phyloP scores from a whole-genome alignment of 2,329 filamentous ascomycete species.

The Claviceps sp. region DNA sequence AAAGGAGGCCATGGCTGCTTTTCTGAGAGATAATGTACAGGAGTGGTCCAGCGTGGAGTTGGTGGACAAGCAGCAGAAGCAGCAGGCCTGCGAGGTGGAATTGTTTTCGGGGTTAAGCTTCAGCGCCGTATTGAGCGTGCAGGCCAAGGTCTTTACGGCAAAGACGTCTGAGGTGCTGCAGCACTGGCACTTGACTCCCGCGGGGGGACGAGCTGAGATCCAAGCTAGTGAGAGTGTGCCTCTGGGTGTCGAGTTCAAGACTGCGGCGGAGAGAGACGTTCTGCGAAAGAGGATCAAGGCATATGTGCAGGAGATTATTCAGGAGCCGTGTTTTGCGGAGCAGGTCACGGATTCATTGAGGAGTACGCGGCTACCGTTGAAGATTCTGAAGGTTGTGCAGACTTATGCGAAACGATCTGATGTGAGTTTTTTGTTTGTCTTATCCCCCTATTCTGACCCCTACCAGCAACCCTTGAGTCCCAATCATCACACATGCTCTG shows the following conservation, averaged over 20 bases:
- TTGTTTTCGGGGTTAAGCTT: conserved; percentile 35
- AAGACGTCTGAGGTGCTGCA: conserved; percentile 32
- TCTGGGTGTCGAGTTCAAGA: conserved; percentile 35
- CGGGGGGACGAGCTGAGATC: conserved; percentile 25
- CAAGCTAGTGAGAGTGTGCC: conserved; percentile 31
- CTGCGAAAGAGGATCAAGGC: conserved; percentile 32
- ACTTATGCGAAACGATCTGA: conserved; percentile 31
- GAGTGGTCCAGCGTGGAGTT: conserved; percentile 29
- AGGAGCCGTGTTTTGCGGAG: conserved; percentile 34
- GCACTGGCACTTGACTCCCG: conserved; percentile 35
- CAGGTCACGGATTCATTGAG: conserved; percentile 35
- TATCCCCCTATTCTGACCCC: not conserved
- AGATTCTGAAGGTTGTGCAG: conserved; percentile 34
- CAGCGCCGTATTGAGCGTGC: conserved; percentile 29
- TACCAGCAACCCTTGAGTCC: no score
- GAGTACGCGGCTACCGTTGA: conserved; percentile 31
- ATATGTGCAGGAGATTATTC: conserved; percentile 34
- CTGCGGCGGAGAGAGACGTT: conserved; percentile 28
- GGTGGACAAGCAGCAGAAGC: conserved; percentile 13
- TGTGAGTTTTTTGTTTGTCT: conserved; percentile 17
- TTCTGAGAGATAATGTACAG: conserved; percentile 35
- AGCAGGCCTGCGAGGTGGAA: conserved; percentile 27
- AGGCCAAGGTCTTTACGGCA: conserved; percentile 39
- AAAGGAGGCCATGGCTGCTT: conserved; percentile 34
- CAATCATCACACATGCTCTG: not conserved